Percentiles rank a stretch among this genome's conserved stretches.
These are phyloP conservation scores for Phoenix roebelenii DNA, from an alignment of 176 grass and related monocot species.

Conservation along the genomic window DNA sequence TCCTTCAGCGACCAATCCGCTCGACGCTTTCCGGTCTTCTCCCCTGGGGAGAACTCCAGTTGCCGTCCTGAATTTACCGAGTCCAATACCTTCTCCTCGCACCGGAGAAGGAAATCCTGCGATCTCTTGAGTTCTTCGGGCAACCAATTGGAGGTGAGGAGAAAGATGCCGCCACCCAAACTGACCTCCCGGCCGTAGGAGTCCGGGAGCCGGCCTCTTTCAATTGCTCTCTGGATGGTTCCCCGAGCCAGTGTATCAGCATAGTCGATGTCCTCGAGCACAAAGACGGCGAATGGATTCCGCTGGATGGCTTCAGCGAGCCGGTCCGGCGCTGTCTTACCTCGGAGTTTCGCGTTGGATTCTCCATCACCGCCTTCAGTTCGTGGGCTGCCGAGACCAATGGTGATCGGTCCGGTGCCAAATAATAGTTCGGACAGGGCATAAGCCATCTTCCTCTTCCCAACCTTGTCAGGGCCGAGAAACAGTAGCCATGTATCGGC, in stretches of 20 bases:
- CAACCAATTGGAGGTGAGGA: slow-evolving; percentile 31
- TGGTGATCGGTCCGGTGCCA: slow-evolving; percentile 14
- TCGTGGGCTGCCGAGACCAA: slow-evolving; percentile 19
- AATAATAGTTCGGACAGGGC: slow-evolving; percentile 48
- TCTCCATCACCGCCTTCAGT: slow-evolving; percentile 19
- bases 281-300: slow-evolving; percentile 50
- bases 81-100: slow-evolving; percentile 5
- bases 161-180: slow-evolving; percentile 47
- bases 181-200: slow-evolving; percentile 48
- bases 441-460: slow-evolving; percentile 65
- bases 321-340: slow-evolving; percentile 43
- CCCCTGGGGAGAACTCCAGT: slow-evolving; percentile 31
- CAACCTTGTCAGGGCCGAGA: slow-evolving; percentile 38
- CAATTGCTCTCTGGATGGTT: slow-evolving; percentile 38
- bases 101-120: neutral
- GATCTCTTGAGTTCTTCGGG: slow-evolving; percentile 14
- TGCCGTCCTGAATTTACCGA: slow-evolving; percentile 22
- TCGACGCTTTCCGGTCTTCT: slow-evolving; percentile 24
- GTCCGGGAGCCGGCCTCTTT: slow-evolving; percentile 47
- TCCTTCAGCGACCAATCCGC: slow-evolving; percentile 11
- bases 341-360: slow-evolving; percentile 16
- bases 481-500: slow-evolving; percentile 59
- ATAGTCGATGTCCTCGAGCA: slow-evolving; percentile 65
- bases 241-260: slow-evolving; percentile 28
- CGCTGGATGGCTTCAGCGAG: slow-evolving; percentile 38